Conservation (phyloP, 2,329 filamentous ascomycete genomes). For the Talaromyces atroroseus region DNA sequence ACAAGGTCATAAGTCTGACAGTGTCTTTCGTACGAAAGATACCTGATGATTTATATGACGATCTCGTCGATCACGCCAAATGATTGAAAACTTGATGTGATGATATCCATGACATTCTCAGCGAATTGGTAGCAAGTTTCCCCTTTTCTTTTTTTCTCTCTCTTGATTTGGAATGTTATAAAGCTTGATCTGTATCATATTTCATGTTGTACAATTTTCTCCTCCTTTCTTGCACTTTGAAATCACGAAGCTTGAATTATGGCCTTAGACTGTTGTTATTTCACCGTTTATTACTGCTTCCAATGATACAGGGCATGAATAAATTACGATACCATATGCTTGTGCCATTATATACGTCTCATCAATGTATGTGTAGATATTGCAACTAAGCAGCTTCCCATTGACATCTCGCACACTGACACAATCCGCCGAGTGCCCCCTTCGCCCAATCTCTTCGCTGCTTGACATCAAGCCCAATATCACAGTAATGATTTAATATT, state of each 20-base stretch:
- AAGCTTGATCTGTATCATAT: background rate
- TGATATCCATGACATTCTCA: background rate
- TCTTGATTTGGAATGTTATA: background rate
- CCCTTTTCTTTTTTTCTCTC: background rate
- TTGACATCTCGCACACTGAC: conserved; percentile 77
- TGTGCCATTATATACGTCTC: background rate
- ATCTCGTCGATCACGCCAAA: conserved; percentile 79
- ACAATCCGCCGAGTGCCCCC: conserved; percentile 82
- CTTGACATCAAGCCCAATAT: conserved; percentile 69
- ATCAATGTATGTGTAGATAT: background rate
- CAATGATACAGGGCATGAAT: background rate
- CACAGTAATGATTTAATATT: conserved; percentile 91
- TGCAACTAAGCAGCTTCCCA: conserved; percentile 52
- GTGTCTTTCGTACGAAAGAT: conserved; percentile 85
- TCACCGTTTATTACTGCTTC: background rate
- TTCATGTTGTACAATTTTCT: background rate
- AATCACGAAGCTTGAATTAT: background rate
- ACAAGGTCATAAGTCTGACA: conserved; percentile 77
- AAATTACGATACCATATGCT: background rate
- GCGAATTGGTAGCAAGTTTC: background rate
- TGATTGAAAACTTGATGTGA: conserved; percentile 15
- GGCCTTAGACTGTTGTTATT: background rate
- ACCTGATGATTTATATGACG: conserved; percentile 81
- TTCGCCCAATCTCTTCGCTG: conserved; percentile 82
- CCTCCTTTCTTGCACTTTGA: background rate